Percentiles rank a stretch among this genome's conserved stretches.
phyloP scores from a whole-genome alignment of 306 rosid species.

The Prunus davidiana region DNA sequence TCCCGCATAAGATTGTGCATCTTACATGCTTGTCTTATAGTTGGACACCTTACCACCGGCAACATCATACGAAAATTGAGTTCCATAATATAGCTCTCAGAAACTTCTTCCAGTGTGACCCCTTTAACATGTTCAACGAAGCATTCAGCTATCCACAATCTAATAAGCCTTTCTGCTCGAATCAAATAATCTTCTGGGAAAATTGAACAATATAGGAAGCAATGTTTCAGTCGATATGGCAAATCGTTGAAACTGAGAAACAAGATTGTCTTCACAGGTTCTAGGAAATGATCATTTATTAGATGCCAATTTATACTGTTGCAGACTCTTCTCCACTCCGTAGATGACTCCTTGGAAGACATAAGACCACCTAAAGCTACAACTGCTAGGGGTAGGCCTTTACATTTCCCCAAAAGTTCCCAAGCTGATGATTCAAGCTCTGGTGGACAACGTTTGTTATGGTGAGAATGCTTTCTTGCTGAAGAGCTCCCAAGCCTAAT shows the following conservation, averaged over 20 bases:
- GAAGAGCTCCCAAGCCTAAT: slow-evolving; percentile 22
- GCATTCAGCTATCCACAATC: slow-evolving; percentile 20
- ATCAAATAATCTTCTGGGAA: slow-evolving; percentile 20
- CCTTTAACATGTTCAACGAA: not conserved
- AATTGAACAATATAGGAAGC: slow-evolving; percentile 9
- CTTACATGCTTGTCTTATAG: not conserved
- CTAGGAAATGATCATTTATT: not conserved
- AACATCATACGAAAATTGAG: slow-evolving; percentile 19
- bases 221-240: slow-evolving; percentile 21
- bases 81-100: slow-evolving; percentile 14
- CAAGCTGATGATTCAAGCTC: not conserved
- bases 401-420: slow-evolving; percentile 7
- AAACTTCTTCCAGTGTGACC: slow-evolving; percentile 2
- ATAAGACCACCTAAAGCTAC: slow-evolving; percentile 20
- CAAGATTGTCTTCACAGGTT: slow-evolving; percentile 13
- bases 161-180: not conserved
- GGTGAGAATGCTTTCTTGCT: slow-evolving; percentile 23
- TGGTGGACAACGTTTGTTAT: not conserved
- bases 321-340: slow-evolving; percentile 19
- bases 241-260: slow-evolving; percentile 25
- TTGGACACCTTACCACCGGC: not conserved
- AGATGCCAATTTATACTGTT: slow-evolving; percentile 17
- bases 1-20: slow-evolving; percentile 26
- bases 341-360: slow-evolving; percentile 12
- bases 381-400: slow-evolving; percentile 25